phyloP scores from a whole-genome alignment of 2,329 filamentous ascomycete genomes.

The Fonsecaea multimorphosa region DNA sequence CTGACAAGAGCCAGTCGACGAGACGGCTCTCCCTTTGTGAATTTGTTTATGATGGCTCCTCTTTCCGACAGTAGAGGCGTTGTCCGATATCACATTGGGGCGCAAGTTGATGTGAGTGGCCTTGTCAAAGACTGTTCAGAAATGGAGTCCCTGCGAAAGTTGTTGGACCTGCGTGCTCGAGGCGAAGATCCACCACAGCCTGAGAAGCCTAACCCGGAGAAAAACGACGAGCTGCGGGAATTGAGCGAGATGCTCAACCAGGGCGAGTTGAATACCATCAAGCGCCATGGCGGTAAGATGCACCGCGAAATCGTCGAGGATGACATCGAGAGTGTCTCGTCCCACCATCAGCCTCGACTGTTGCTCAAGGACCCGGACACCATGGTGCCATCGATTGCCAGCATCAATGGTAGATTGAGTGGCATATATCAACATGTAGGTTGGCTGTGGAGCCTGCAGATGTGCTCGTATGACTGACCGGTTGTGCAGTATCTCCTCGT shows the following conservation, averaged over 20 bases:
- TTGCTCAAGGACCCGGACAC: slow-evolving; percentile 55
- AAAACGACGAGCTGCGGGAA: slow-evolving; percentile 69
- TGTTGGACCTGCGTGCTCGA: slow-evolving; percentile 48
- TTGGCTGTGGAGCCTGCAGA: slow-evolving; percentile 10
- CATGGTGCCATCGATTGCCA: slow-evolving; percentile 36
- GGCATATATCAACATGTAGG: slow-evolving; percentile 66
- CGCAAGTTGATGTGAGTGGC: slow-evolving; percentile 73
- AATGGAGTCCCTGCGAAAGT: slow-evolving; percentile 64
- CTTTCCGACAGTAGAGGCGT: slow-evolving; percentile 70
- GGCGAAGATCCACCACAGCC: slow-evolving; percentile 41
- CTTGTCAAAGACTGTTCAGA: slow-evolving; percentile 70
- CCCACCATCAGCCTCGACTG: slow-evolving; percentile 51
- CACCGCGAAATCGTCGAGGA: slow-evolving; percentile 61
- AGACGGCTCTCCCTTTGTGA: slow-evolving; percentile 80
- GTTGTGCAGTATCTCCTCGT: slow-evolving; percentile 48
- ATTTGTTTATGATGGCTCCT: slow-evolving; percentile 75
- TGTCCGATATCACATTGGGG: slow-evolving; percentile 73
- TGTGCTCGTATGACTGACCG: slow-evolving; percentile 12
- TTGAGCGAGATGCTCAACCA: slow-evolving; percentile 74
- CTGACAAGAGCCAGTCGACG: slow-evolving; percentile 57
- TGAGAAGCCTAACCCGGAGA: slow-evolving; percentile 38
- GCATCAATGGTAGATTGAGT: slow-evolving; percentile 51
- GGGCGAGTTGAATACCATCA: slow-evolving; percentile 68
- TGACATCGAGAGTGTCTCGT: slow-evolving; percentile 39
- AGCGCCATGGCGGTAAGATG: slow-evolving; percentile 68